Evolutionary conservation across 768 basidiomycete genomes (phyloP).

Genomic region (Symmetrospora coprosmae): DNA sequence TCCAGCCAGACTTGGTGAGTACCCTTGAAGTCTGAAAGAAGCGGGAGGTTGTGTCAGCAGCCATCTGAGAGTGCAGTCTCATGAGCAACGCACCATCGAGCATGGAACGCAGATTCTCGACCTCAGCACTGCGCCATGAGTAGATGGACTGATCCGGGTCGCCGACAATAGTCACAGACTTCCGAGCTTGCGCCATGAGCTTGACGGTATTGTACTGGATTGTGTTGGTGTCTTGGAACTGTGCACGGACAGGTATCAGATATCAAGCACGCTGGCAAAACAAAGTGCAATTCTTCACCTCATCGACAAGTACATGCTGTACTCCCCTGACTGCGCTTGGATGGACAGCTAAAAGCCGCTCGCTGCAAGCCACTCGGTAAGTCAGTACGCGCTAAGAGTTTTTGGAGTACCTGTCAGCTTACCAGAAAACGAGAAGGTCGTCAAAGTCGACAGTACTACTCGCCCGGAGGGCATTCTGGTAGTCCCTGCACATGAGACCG

Average conservation of each 20-base stretch:
- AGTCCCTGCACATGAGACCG: conserved; percentile 49
- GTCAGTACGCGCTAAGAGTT: no score
- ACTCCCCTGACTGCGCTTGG: conserved; percentile 48
- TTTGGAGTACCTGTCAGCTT: conserved; percentile 31
- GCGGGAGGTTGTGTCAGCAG: conserved; percentile 52
- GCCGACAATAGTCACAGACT: conserved; percentile 59
- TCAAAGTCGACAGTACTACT: conserved; percentile 76
- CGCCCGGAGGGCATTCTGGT: conserved; percentile 49
- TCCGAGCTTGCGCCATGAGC: conserved; percentile 46
- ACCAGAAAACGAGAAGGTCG: conserved; percentile 64
- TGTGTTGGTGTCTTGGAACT: conserved; percentile 70
- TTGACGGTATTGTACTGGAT: conserved; percentile 70
- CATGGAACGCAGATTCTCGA: neutral
- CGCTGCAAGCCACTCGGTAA: no score
- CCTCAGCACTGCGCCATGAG: conserved; percentile 25
- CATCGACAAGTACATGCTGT: conserved; percentile 59
- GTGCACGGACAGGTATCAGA: no score
- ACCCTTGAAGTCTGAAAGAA: conserved; percentile 56
- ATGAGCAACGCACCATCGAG: conserved; percentile 70
- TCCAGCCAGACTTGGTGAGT: conserved; percentile 61
- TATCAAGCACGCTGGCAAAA: no score
- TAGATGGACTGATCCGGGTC: conserved; percentile 81
- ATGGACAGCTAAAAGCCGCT: no score
- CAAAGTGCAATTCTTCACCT: no score
- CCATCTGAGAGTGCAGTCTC: conserved; percentile 43